phyloP scores from a whole-genome alignment of 805 yeast species.

The Gaillardinia entomophila region DNA sequence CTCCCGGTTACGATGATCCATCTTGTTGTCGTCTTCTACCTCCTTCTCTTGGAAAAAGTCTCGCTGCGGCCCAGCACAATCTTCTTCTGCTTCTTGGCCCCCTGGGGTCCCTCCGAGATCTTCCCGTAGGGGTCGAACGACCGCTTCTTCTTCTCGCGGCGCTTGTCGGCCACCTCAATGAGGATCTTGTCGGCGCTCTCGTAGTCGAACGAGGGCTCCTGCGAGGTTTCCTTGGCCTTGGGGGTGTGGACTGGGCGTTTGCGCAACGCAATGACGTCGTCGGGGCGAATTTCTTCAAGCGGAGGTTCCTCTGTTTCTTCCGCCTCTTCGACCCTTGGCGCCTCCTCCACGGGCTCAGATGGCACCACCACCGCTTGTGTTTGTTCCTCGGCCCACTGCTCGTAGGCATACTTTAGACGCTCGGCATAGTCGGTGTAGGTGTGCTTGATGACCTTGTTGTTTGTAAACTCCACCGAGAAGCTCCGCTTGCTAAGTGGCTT shows the following conservation, averaged over 20 bases:
- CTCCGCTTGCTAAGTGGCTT: slow-evolving; percentile 1
- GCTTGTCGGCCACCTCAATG: slow-evolving; percentile 12
- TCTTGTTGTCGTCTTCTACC: no score
- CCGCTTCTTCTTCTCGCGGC: slow-evolving; percentile 29
- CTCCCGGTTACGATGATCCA: no score
- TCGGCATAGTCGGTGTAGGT: slow-evolving; percentile 10
- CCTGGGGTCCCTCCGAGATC: slow-evolving; percentile 45
- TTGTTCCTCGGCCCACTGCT: background rate
- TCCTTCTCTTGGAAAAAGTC: no score
- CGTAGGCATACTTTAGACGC: background rate
- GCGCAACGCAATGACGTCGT: slow-evolving; percentile 39
- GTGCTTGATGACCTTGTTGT: slow-evolving; percentile 9
- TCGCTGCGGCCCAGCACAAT: slow-evolving; percentile 28
- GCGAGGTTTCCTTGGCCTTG: slow-evolving; percentile 2
- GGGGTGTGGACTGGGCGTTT: slow-evolving; percentile 6
- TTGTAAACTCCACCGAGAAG: slow-evolving; percentile 12
- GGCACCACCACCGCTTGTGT: background rate
- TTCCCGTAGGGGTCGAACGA: slow-evolving; percentile 57
- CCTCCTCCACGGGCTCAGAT: slow-evolving; percentile 3
- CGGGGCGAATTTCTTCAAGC: slow-evolving; percentile 11
- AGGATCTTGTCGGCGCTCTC: slow-evolving; percentile 38
- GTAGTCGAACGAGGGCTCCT: slow-evolving; percentile 38
- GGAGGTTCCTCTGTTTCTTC: background rate
- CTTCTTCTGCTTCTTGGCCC: slow-evolving; percentile 42
- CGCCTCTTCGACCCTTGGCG: slow-evolving; percentile 2